Evolutionary conservation across 177 flowering plant genomes (phyloP), one percentile per base, ranked within the genome.

Genomic region (Vitis hybrid): DNA sequence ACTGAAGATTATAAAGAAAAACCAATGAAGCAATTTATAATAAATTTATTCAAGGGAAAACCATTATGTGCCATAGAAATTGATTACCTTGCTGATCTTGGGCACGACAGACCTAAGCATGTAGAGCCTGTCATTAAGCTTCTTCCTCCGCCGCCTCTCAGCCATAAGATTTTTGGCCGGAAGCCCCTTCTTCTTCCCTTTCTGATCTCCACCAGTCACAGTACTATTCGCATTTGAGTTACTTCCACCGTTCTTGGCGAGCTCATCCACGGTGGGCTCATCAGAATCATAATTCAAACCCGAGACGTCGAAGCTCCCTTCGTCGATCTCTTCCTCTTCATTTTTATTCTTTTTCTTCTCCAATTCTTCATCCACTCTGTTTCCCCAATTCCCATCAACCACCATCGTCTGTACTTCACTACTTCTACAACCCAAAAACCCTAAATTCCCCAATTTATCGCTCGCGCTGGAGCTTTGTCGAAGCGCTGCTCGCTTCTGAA

Each of bases 91-190:
- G 88, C 95, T 94, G 53, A 94, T 94, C 81, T 92, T 92, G 18
- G 98, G 98, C 20, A 94, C 97, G 49, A 92, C 97, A 13, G 98
- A 92, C 74, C 98, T 82, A 46, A 94, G 88, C 98, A 92, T 92
- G 85, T 90, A 94, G 21, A 92, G 93, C 83, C 98, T 81, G 62
- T 95, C 99, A 76, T 92, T 92, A 63, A 92, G 95, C 84, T 94
- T 94, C 97, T 92, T 92, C 82, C 97, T 73, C 10, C 97, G 83
- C 17, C 97, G 85, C 74, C 97, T 81, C 79, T 94, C 97, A 0
- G 97, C 97, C 97, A 94, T 92, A 81, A 94, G 76, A 79, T 94
- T 92, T 77, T 94, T 94, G 0, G 98, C 97, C 0, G 98, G 97
- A 15, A 87, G 80, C 13, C 97, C 97, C 71, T 93, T 94, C 88